Percentiles rank a stretch among this genome's conserved stretches.
Evolutionary conservation across 2,329 filamentous ascomycete species (phyloP).

Genomic region (Trichoderma pleuroti): DNA sequence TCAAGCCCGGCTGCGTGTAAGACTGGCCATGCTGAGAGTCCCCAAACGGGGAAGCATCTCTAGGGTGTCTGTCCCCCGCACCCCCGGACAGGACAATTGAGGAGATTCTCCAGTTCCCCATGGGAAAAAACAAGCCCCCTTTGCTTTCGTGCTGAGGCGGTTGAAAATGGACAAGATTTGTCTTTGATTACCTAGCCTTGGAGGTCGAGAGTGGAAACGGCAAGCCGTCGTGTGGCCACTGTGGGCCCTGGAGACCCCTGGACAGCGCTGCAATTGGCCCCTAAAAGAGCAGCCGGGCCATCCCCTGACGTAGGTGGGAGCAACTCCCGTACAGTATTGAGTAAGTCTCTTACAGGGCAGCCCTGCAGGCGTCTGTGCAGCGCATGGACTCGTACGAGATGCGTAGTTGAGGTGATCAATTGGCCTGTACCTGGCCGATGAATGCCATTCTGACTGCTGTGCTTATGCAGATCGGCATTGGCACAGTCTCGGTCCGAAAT

Average conservation of each 20-base stretch:
- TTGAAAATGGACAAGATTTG: neutral
- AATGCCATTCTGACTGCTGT: neutral
- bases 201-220: conserved; percentile 12
- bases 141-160: neutral
- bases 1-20: neutral
- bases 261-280: conserved; percentile 11
- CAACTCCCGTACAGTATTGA: conserved; percentile 14
- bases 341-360: neutral
- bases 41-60: conserved; percentile 5
- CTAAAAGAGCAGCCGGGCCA: conserved; percentile 1
- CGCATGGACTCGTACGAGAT: neutral
- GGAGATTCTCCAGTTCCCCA: conserved; percentile 15
- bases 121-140: neutral
- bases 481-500: neutral
- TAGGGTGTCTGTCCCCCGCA: conserved; percentile 11
- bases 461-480: neutral
- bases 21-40: neutral
- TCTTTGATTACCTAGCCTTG: neutral
- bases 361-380: conserved; percentile 11
- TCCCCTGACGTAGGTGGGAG: conserved; percentile 17
- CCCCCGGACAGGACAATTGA: conserved; percentile 4
- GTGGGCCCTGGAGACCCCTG: neutral
- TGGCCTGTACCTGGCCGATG: neutral
- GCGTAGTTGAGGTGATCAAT: too few relatives aligned
- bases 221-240: conserved; percentile 8